Percentiles rank a stretch among this genome's conserved stretches.
Evolutionary conservation across 768 basidiomycete species (phyloP).

Genomic region (Saitozyma podzolica): DNA sequence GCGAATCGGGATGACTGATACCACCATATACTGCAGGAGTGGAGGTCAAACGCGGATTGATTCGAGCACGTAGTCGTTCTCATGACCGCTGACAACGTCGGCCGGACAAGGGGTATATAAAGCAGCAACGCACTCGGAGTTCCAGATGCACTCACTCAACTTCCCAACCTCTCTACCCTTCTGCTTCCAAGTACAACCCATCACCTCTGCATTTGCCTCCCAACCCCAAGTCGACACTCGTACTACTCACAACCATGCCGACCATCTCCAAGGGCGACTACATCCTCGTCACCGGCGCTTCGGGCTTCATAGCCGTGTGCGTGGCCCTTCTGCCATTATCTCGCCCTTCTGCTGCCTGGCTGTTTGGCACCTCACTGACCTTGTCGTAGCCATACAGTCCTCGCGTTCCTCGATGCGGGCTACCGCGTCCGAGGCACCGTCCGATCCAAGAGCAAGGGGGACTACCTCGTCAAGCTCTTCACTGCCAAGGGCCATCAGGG

Average conservation of each 20-base stretch:
- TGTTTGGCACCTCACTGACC: not conserved
- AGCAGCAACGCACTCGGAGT: too few relatives aligned
- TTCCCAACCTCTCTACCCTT: too few relatives aligned
- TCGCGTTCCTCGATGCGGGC: constrained; percentile 4
- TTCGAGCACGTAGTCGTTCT: too few relatives aligned
- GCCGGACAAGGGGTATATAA: too few relatives aligned
- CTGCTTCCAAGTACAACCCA: not conserved
- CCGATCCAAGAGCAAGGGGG: constrained; percentile 7
- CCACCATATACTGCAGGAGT: too few relatives aligned
- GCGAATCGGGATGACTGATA: too few relatives aligned
- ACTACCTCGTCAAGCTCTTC: constrained; percentile 12
- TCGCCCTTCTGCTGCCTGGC: not conserved
- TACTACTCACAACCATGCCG: constrained; percentile 17
- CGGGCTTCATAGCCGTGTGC: constrained; percentile 10
- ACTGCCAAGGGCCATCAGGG: not conserved
- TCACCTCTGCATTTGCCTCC: constrained; percentile 4
- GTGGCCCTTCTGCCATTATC: not conserved
- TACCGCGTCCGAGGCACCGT: constrained; percentile 11
- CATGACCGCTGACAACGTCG: too few relatives aligned
- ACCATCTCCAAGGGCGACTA: constrained; percentile 23
- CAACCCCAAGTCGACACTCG: not conserved
- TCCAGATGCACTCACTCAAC: too few relatives aligned
- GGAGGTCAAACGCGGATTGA: too few relatives aligned
- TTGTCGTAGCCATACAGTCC: constrained; percentile 4
- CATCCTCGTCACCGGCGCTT: constrained; percentile 10